Evolutionary conservation across 257 asterid species (phyloP).

Genomic region (Przewalskia tangutica): DNA sequence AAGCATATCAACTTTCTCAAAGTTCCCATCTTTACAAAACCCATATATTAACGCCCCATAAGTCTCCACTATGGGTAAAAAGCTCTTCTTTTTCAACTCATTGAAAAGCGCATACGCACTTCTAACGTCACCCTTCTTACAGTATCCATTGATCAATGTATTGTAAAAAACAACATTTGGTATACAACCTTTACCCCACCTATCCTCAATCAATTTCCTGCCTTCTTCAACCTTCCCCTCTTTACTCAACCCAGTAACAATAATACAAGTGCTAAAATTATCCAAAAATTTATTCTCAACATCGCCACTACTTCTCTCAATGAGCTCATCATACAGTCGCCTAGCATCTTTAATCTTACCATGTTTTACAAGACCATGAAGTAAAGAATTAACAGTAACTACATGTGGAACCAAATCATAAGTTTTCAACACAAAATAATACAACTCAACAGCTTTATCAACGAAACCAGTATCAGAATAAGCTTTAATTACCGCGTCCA

Average conservation of each 20-base stretch:
- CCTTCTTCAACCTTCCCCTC: slow-evolving; percentile 71
- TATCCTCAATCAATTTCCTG: slow-evolving; percentile 53
- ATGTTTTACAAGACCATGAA: slow-evolving; percentile 52
- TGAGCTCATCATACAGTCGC: slow-evolving; percentile 49
- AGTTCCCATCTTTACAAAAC: slow-evolving; percentile 55
- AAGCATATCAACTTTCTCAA: slow-evolving; percentile 45
- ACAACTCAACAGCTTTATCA: slow-evolving; percentile 53
- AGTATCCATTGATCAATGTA: slow-evolving; percentile 71
- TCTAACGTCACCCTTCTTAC: slow-evolving; percentile 54
- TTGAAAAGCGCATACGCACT: slow-evolving; percentile 43
- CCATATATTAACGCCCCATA: slow-evolving; percentile 73
- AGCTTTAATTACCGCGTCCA: slow-evolving; percentile 44
- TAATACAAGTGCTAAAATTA: slow-evolving; percentile 65
- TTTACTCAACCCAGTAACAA: slow-evolving; percentile 71
- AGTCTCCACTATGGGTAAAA: slow-evolving; percentile 64
- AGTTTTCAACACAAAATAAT: slow-evolving; percentile 33
- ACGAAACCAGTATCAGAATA: slow-evolving; percentile 45
- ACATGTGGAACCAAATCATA: slow-evolving; percentile 38
- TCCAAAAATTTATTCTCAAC: slow-evolving; percentile 34
- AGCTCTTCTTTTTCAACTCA: slow-evolving; percentile 66
- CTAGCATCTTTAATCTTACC: slow-evolving; percentile 44
- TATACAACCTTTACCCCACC: slow-evolving; percentile 77
- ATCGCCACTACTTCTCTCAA: slow-evolving; percentile 27
- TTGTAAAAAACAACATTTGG: slow-evolving; percentile 75
- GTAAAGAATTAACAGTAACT: slow-evolving; percentile 69